Evolutionary conservation across 495 filamentous ascomycete species (phyloP).

Genomic region (Entonaema liquescens): DNA sequence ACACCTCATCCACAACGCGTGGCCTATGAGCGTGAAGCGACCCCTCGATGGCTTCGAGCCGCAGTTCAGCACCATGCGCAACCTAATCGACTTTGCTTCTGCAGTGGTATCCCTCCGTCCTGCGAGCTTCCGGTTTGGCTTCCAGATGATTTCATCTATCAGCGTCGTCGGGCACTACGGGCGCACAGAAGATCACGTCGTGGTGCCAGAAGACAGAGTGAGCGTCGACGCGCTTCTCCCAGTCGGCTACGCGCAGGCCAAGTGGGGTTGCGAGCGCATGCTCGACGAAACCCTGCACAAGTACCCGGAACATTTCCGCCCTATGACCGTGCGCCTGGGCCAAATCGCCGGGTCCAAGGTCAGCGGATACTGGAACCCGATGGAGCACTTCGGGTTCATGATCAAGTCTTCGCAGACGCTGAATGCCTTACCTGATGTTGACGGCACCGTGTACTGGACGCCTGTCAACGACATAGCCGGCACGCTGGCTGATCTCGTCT

Average conservation of each 20-base stretch:
- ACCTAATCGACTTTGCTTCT: conserved; percentile 56
- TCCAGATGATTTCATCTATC: conserved; percentile 67
- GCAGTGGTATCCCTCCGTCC: conserved; percentile 41
- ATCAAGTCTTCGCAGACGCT: conserved; percentile 62
- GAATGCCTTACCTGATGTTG: conserved; percentile 53
- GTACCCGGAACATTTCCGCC: conserved; percentile 52
- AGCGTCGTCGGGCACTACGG: conserved; percentile 56
- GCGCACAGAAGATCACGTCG: conserved; percentile 40
- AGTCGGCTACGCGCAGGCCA: conserved; percentile 62
- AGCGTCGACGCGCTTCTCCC: conserved; percentile 50
- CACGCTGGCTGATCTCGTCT: conserved; percentile 38
- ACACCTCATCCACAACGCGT: conserved; percentile 67
- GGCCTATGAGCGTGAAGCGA: conserved; percentile 62
- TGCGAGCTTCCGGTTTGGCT: conserved; percentile 44
- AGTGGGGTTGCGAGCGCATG: conserved; percentile 60
- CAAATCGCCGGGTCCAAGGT: conserved; percentile 60
- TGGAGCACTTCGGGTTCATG: conserved; percentile 60
- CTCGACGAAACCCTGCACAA: conserved; percentile 58
- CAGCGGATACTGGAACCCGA: conserved; percentile 62
- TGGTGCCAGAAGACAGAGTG: conserved; percentile 50
- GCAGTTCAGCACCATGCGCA: conserved; percentile 59
- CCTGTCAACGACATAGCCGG: conserved; percentile 59
- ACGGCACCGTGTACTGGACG: conserved; percentile 57
- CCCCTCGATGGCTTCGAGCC: conserved; percentile 56
- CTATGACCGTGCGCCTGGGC: conserved; percentile 57